Base-by-base conservation (phyloP, 768 basidiomycete genomes). In the Tricholoma saponaceum region DNA sequence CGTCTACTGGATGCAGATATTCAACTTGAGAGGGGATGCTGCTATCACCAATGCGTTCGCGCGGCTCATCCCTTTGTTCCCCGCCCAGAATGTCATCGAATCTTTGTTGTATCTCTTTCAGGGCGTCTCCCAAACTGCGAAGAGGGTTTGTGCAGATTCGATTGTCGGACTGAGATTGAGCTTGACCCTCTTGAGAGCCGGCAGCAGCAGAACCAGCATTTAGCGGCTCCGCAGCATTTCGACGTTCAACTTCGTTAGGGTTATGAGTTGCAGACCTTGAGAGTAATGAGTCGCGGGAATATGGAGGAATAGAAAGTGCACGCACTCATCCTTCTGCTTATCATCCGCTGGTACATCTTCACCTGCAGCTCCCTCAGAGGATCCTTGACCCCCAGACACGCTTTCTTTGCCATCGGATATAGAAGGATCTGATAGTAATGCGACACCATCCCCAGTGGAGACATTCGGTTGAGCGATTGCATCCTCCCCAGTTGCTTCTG, bases 61-160 rank as follows among this genome's bases (percentile, higher is more conserved):
- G 71, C 2, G 71, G 68, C 28, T 51, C 51, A n/a, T 76, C 72
- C 12, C 54, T 64, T 18, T 69, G 60, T 55, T 74, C 69, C 7
- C 73, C 68, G 54, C 81, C 74, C 55, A 89, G 73, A 58, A 98
- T 96, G 58, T 92, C 89, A 57, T 95, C 85, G 61, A 93, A 84
- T n/a, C 87, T 85, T 59, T 89, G 84, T 51, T 82, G 85, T 54
- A 95, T 88, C 64, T 95, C 89, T 62, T 88, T 83, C 52, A 92
- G 70, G 0, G 89, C 82, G 65, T 97, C 94, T 28, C 94, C 94
- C 2, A 95, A 83, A 61, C 84, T 89, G 51, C 93, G 90, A 35
- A 86, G 71, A 4, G 87, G 84, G 62, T 90, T 85, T 30, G 72
- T 69, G 30, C 69, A 55, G 8, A 70, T 63, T 54, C 74, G 73